Conservation (phyloP, 1,284 basidiomycete genomes). For the Ceratobasidium sp. region DNA sequence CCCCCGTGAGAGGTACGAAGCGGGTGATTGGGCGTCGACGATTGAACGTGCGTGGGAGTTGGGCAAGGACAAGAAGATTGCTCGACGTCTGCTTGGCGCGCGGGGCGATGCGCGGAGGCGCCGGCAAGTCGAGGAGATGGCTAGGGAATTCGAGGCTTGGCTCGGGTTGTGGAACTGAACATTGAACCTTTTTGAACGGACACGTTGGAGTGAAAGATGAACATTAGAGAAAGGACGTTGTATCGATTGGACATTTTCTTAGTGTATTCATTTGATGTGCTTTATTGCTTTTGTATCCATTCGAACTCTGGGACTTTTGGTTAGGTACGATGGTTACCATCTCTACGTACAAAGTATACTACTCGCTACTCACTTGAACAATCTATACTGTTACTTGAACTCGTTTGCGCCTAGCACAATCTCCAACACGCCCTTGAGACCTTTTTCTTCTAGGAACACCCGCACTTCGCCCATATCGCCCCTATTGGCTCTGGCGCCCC, state of each 20-base stretch:
- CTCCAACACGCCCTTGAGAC: constrained; percentile 41
- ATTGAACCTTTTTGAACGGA: background rate
- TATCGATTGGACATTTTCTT: constrained; percentile 15
- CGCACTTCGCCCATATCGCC: constrained; percentile 42
- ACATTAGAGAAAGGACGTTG: constrained; percentile 13
- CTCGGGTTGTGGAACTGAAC: constrained; percentile 49
- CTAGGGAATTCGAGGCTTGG: constrained; percentile 61
- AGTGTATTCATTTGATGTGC: constrained; percentile 5
- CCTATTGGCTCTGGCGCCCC: constrained; percentile 42
- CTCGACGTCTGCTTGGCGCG: constrained; percentile 47
- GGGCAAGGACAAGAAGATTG: constrained; percentile 58
- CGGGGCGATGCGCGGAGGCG: constrained; percentile 55
- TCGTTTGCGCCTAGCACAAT: constrained; percentile 41
- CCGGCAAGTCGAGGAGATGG: constrained; percentile 60
- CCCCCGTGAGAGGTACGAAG: constrained; percentile 66
- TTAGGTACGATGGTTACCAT: too few relatives aligned
- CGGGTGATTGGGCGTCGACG: constrained; percentile 68
- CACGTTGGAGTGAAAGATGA: background rate
- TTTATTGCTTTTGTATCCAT: constrained; percentile 15
- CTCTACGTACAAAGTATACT: background rate
- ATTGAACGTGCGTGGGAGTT: constrained; percentile 63
- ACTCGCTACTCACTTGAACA: constrained; percentile 4
- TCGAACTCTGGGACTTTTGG: background rate
- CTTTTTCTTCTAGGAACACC: constrained; percentile 41
- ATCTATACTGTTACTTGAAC: constrained; percentile 16